These are phyloP conservation scores for Chenopodium formosanum DNA, from an alignment of 148 eudicot species.

Conservation along the genomic window DNA sequence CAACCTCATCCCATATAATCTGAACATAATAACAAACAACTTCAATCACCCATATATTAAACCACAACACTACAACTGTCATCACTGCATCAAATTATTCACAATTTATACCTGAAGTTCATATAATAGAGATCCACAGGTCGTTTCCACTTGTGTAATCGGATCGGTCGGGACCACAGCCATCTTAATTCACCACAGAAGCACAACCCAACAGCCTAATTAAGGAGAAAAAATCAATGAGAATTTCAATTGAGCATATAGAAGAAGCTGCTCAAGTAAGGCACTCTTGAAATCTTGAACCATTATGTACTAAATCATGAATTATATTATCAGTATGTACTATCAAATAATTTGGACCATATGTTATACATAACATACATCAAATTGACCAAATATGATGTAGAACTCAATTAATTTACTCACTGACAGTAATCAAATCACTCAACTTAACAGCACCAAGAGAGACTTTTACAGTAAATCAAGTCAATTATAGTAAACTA, in stretches of 20 bases:
- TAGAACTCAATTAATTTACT: too few relatives aligned
- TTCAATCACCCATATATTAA: neutral
- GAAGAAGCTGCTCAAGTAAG: neutral
- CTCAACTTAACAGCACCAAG: neutral
- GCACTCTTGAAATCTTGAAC: neutral
- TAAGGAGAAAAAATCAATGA: neutral
- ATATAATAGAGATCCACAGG: slow-evolving; percentile 50
- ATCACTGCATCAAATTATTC: neutral
- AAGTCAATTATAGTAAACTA: too few relatives aligned
- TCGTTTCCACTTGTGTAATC: slow-evolving; percentile 45
- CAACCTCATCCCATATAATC: slow-evolving; percentile 73
- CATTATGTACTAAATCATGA: neutral
- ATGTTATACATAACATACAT: too few relatives aligned
- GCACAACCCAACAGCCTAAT: slow-evolving; percentile 11
- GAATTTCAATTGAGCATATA: too few relatives aligned
- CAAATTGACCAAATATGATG: too few relatives aligned
- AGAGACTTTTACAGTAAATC: neutral
- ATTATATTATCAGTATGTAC: too few relatives aligned
- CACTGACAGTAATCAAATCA: too few relatives aligned
- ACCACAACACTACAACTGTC: slow-evolving; percentile 5
- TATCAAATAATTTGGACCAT: too few relatives aligned
- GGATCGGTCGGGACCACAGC: slow-evolving; percentile 32
- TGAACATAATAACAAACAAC: slow-evolving; percentile 14
- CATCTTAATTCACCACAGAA: slow-evolving; percentile 27
- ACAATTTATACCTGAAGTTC: slow-evolving; percentile 41